These are phyloP conservation scores for Penicillium robsamsonii DNA, from an alignment of 495 filamentous ascomycete genomes.

Conservation along the genomic window DNA sequence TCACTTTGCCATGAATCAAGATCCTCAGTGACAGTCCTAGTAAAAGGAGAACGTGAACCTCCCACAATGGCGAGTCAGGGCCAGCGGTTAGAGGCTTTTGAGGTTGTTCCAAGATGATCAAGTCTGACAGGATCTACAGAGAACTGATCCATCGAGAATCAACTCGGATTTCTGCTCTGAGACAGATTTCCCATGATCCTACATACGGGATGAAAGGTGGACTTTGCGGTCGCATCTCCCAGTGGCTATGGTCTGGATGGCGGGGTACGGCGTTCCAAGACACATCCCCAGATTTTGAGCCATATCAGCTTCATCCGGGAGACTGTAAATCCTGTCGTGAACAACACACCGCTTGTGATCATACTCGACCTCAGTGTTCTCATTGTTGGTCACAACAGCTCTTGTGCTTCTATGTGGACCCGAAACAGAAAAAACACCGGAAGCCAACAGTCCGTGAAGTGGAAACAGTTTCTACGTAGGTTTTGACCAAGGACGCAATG, in stretches of 20 bases:
- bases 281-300: slow-evolving; percentile 1
- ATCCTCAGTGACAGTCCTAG: not conserved
- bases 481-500: not conserved
- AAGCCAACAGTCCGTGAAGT: not conserved
- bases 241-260: slow-evolving; percentile 25
- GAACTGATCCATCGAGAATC: not conserved
- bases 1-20: not conserved
- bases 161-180: not conserved
- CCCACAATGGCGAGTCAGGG: not conserved
- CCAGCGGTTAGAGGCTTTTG: not conserved
- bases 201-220: not conserved
- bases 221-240: slow-evolving; percentile 16
- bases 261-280: slow-evolving; percentile 16
- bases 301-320: slow-evolving; percentile 5
- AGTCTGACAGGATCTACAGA: slow-evolving; percentile 1
- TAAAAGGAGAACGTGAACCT: not conserved
- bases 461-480: not conserved
- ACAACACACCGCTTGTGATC: slow-evolving; percentile 34
- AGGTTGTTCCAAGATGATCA: not conserved
- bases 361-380: slow-evolving; percentile 32
- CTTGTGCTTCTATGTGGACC: slow-evolving; percentile 39
- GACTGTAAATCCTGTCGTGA: slow-evolving; percentile 37
- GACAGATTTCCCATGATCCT: not conserved
- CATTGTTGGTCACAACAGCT: slow-evolving; percentile 41
- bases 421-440: not conserved